Evolutionary conservation across 371 early-diverging fungal species (phyloP), one percentile per base, ranked within the genome.

Genomic region (Rhizomucor pusillus): DNA sequence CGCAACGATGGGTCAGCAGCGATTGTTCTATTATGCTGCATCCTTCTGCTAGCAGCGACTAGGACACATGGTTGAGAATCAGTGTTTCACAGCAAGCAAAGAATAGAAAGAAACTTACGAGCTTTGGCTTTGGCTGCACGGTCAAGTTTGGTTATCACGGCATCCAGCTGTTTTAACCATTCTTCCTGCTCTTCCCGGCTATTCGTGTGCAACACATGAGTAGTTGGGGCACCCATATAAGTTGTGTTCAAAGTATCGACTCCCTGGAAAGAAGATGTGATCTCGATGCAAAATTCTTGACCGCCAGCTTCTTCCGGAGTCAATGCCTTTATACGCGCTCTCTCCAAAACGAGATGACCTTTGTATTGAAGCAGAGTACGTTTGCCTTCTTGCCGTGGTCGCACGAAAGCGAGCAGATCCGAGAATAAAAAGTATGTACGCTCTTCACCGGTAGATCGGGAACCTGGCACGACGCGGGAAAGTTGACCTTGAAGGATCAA

Each of bases 161-260:
- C 23, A 24, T 63, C 59, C 10, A 74, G 44, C 20, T 57, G 59
- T 14, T 56, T 34, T 2, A 62, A 12, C 75, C 75, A 74, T 47
- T 58, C 57, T 12, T 40, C 37, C 39, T 68, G 66, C 22, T 70
- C 71, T 44, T 59, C 54, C 39, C 50, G 39, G 33, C 43, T 65
- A 16, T 24, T 35, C 1, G 65, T 53, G 18, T 54, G 52, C 11
- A 74, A 41, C 13, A 74, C 45, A 48, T 71, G 71, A 2, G 51
- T 54, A 11, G 68, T 60, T 36, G 75, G 61, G 0, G 66, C 43
- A 36, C 61, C 59, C 57, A 71, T 62, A 49, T 66, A 68, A 6
- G 75, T 74, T 1, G 67, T 57, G 24, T 70, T 70, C 11, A 73
- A 48, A 1, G 67, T 67, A 43, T 74, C 75, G 4, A 74, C 71